Evolutionary conservation across 768 basidiomycete genomes (phyloP), one percentile per base, ranked within the genome.

Genomic region (Chalciporus piperatus): DNA sequence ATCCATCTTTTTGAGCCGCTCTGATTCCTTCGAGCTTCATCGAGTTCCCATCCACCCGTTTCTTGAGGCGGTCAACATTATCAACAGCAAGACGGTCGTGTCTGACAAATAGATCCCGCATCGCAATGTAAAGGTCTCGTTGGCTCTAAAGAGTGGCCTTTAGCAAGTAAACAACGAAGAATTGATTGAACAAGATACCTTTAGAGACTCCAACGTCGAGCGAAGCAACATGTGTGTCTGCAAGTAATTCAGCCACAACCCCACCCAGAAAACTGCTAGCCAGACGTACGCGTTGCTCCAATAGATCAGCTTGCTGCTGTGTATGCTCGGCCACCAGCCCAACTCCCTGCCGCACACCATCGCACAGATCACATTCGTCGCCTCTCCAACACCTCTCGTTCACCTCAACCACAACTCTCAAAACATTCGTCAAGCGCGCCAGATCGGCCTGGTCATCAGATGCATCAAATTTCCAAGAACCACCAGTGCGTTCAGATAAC

Each of bases 51-150:
- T 95, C 92, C 28, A 95, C 84, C 32, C 91, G 85, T 64, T 92
- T 95, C 70, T 86, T 86, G 51, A 98, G 74, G 32, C 87, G 79
- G 51, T 97, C 93, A 2, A 93, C 91, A 56, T 89, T 84, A 63
- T 98, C 96, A 35, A 84, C 77, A 0, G 92, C 91, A 39, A 95
- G 77, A n/a, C 91, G 83, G 56, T 95, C 92, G 58, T 92, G 87
- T 19, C 94, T 83, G 47, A 85, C 75, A 64, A 95, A 89, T 7
- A 96, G 76, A 60, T 97, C 94, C 33, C 90, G 82, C 64, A 87
- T 87, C 6, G 92, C 86, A 45, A 93, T 74, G 65, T 93, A 95
- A 8, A 98, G 75, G 66, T 95, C 91, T 25, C 91, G 83, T 70
- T 97, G 84, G 41, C 72, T 72, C 83, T 93, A 72, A 40, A 32